Percentiles rank a stretch among this genome's conserved stretches.
Conservation (phyloP, 768 basidiomycete species). For the Mrakia gelida region DNA sequence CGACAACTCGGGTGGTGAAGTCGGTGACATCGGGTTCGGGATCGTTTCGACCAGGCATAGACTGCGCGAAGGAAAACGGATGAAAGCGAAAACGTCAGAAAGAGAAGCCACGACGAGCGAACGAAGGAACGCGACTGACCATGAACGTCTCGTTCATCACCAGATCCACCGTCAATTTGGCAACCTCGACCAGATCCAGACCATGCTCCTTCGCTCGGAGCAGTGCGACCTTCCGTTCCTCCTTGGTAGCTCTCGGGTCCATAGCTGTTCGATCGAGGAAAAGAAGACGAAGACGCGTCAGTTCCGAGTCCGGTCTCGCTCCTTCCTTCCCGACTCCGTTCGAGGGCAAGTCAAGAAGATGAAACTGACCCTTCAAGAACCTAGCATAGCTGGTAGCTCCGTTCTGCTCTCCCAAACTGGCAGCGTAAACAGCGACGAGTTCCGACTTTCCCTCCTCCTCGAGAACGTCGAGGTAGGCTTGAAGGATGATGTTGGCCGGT, state of each 20-base stretch:
- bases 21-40: constrained; percentile 39
- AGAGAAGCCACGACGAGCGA: not conserved
- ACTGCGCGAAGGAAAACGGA: constrained; percentile 28
- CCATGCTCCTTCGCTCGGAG: constrained; percentile 76
- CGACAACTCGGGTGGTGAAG: constrained; percentile 33
- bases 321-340: not conserved
- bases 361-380: constrained; percentile 61
- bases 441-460: constrained; percentile 77
- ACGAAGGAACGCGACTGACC: constrained; percentile 34
- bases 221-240: constrained; percentile 65
- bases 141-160: constrained; percentile 53
- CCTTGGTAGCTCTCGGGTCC: constrained; percentile 45
- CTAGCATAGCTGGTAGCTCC: constrained; percentile 87
- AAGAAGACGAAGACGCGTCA: not conserved
- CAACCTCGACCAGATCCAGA: constrained; percentile 74
- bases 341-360: not conserved
- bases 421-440: constrained; percentile 89
- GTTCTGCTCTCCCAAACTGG: constrained; percentile 76
- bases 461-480: constrained; percentile 80
- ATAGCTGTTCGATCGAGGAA: constrained; percentile 37
- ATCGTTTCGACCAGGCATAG: constrained; percentile 37
- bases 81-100: not conserved
- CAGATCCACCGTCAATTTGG: constrained; percentile 68
- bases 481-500: constrained; percentile 74
- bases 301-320: not conserved